A percentile compares a stretch with the other conserved stretches of the same genome.
These are phyloP conservation scores for Aspergillus pseudoterreus DNA, from an alignment of 2,329 filamentous ascomycete species.

Conservation along the genomic window DNA sequence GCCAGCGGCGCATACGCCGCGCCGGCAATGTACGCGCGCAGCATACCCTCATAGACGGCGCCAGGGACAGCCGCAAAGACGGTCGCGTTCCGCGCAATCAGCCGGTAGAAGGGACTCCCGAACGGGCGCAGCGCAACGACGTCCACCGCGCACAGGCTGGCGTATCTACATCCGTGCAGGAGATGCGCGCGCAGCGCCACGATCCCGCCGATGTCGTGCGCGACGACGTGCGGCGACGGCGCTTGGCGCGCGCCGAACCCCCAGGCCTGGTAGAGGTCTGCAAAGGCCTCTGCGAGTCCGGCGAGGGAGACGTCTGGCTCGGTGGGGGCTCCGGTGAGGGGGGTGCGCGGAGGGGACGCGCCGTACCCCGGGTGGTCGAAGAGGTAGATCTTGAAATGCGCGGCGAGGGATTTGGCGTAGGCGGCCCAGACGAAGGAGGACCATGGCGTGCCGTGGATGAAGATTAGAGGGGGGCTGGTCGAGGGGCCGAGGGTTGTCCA, in stretches of 20 bases:
- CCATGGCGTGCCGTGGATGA: constrained; percentile 49
- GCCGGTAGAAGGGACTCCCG: constrained; percentile 43
- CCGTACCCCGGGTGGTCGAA: constrained; percentile 48
- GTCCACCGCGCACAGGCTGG: constrained; percentile 41
- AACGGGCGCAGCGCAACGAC: constrained; percentile 44
- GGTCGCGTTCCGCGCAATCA: constrained; percentile 31
- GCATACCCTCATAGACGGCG: constrained; percentile 34
- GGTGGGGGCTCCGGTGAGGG: constrained; percentile 16
- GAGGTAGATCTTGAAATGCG: constrained; percentile 40
- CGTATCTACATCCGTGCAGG: constrained; percentile 34
- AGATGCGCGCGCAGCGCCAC: constrained; percentile 39
- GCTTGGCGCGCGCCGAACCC: constrained; percentile 12
- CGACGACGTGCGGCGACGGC: constrained; percentile 40
- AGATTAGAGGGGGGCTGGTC: constrained; percentile 33
- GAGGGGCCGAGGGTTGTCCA: constrained; percentile 33
- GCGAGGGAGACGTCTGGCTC: constrained; percentile 32
- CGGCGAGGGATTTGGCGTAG: constrained; percentile 33
- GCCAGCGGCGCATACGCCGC: constrained; percentile 31
- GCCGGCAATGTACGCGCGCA: constrained; percentile 39
- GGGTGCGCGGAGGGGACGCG: constrained; percentile 26
- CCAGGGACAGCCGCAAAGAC: constrained; percentile 35
- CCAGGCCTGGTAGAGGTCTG: constrained; percentile 38
- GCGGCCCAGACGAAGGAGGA: constrained; percentile 40
- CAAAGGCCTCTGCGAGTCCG: constrained; percentile 36
- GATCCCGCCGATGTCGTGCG: constrained; percentile 45